Evolutionary conservation across 495 filamentous ascomycete species (phyloP).

Genomic region (Recurvomyces mirabilis): DNA sequence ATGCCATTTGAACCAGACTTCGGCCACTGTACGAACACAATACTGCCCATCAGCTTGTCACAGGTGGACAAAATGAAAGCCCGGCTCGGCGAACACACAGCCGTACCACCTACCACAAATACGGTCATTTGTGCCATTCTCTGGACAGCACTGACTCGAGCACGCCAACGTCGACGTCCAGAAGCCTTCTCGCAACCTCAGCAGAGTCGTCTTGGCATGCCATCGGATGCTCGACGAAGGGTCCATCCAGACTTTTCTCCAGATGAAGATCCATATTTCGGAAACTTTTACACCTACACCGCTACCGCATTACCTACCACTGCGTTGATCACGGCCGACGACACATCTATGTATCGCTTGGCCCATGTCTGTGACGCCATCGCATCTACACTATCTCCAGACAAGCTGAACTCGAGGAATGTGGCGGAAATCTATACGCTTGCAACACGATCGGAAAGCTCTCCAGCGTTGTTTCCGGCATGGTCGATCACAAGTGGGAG

Average conservation of each 20-base stretch:
- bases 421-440: not conserved
- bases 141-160: not conserved
- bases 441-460: not conserved
- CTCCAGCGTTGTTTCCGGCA: not conserved
- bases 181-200: constrained; percentile 1
- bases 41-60: not conserved
- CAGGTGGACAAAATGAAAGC: not conserved
- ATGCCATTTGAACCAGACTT: not conserved
- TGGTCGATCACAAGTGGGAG: not conserved
- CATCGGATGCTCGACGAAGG: not conserved
- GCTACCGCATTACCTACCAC: not conserved
- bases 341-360: not conserved
- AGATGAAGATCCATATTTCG: not conserved
- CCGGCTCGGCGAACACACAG: not conserved
- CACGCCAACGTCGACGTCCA: not conserved
- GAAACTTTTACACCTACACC: constrained; percentile 1
- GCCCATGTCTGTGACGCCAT: not conserved
- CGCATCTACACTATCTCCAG: not conserved
- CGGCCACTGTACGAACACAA: not conserved
- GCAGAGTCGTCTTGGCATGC: too few relatives aligned
- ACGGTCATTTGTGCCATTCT: not conserved
- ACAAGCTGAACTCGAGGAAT: not conserved
- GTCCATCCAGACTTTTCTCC: not conserved
- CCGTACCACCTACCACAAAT: not conserved
- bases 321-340: not conserved